Conservation (phyloP, 352 stramenopile genomes). For the Globisporangium carolinianum region DNA sequence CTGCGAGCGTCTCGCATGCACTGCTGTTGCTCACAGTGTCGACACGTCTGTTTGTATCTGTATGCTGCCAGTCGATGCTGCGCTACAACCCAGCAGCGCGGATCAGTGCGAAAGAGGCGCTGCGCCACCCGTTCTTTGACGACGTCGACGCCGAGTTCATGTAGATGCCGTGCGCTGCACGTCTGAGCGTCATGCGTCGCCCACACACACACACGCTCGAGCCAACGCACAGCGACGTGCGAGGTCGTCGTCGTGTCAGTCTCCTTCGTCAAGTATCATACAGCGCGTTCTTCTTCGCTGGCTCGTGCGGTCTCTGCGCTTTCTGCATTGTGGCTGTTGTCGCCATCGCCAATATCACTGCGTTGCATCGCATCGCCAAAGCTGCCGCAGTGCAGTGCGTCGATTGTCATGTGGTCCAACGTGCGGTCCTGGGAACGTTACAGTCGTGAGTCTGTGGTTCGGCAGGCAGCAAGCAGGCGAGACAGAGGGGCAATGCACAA, state of each 20-base stretch:
- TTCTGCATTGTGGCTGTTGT: neutral
- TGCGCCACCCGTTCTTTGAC: conserved; percentile 83
- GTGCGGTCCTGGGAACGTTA: neutral
- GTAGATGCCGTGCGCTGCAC: conserved; percentile 14
- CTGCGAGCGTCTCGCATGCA: neutral
- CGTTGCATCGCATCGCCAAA: neutral
- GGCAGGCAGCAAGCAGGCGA: neutral
- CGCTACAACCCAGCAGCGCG: conserved; percentile 58
- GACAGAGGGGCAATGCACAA: neutral
- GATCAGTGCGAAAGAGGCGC: conserved; percentile 77
- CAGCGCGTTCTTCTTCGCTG: neutral
- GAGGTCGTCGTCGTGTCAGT: no score
- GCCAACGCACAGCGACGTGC: no score
- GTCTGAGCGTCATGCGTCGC: no score
- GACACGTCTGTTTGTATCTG: neutral
- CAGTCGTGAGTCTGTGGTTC: no score
- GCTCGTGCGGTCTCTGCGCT: neutral
- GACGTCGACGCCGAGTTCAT: conserved; percentile 70
- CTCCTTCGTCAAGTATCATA: neutral
- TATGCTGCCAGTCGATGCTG: conserved; percentile 45
- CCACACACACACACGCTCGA: no score
- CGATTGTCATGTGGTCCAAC: neutral
- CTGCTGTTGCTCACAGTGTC: neutral
- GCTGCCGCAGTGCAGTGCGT: neutral
- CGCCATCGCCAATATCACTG: neutral